Percentiles rank a stretch among this genome's conserved stretches.
phyloP scores from a whole-genome alignment of 139 green algal species.

The Chlamydomonas schloesseri region DNA sequence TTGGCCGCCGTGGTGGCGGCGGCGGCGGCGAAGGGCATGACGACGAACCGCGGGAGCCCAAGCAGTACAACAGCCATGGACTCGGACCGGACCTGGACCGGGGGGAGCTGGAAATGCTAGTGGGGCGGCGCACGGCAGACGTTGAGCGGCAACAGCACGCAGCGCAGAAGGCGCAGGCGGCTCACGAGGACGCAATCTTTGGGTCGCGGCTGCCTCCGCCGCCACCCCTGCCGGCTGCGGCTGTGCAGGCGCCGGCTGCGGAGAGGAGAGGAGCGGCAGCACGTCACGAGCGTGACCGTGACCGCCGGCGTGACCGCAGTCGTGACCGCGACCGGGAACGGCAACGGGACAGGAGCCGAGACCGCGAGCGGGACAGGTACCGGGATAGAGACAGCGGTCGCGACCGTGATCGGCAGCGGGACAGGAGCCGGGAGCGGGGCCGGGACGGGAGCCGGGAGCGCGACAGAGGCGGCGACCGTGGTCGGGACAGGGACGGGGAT shows the following conservation, averaged over 20 bases:
- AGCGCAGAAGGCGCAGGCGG: not conserved
- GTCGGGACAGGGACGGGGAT: not conserved
- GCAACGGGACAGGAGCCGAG: not conserved
- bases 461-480: not conserved
- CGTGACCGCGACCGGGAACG: not conserved
- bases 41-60: not conserved
- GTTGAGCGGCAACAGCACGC: slow-evolving; percentile 17
- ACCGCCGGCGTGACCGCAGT: not conserved
- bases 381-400: not conserved
- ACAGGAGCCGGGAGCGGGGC: not conserved
- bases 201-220: not conserved
- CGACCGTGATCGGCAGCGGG: not conserved
- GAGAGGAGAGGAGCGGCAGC: too few species aligned
- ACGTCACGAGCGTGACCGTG: not conserved
- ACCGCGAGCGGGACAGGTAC: not conserved
- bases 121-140: not conserved
- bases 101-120: slow-evolving; percentile 5
- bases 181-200: slow-evolving; percentile 37
- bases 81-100: slow-evolving; percentile 5
- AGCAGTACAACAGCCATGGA: slow-evolving; percentile 24
- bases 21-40: not conserved
- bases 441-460: not conserved
- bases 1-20: not conserved
- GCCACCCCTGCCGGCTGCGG: not conserved
- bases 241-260: not conserved